Conservation (phyloP, 805 yeast species). For the Saturnispora hagleri region DNA sequence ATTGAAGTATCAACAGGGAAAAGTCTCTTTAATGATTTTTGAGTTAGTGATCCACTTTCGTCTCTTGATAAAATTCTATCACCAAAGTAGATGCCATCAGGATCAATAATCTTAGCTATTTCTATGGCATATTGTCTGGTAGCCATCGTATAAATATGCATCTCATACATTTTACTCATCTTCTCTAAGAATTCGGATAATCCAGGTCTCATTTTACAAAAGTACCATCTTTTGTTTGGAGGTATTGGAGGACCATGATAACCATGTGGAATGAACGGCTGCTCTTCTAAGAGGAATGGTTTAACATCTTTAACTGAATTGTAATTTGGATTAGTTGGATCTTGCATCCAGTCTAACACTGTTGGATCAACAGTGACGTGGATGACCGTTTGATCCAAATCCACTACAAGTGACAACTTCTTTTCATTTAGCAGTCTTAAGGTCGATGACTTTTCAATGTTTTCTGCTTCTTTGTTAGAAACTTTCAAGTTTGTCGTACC, state of each 20-base stretch:
- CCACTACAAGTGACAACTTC: conserved; percentile 85
- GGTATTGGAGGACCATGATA: conserved; percentile 54
- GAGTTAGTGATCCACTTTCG: conserved; percentile 88
- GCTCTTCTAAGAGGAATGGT: conserved; percentile 72
- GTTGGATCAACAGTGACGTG: conserved; percentile 98
- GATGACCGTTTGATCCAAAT: conserved; percentile 92
- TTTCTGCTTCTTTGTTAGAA: conserved; percentile 76
- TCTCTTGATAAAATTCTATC: conserved; percentile 88
- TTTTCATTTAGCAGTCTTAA: conserved; percentile 48
- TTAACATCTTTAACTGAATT: conserved; percentile 75
- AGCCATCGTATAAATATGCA: conserved; percentile 98
- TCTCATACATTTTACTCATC: conserved; percentile 61
- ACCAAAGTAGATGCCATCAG: conserved; percentile 76
- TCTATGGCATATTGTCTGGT: conserved; percentile 87
- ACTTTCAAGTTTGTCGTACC: conserved; percentile 78
- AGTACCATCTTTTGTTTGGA: conserved; percentile 70
- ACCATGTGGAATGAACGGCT: conserved; percentile 45
- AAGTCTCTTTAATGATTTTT: conserved; percentile 75
- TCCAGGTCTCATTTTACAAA: conserved; percentile 88
- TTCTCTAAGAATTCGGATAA: conserved; percentile 59
- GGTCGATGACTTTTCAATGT: conserved; percentile 63
- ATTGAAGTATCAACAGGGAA: conserved; percentile 94
- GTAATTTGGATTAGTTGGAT: conserved; percentile 76
- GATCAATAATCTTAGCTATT: conserved; percentile 87
- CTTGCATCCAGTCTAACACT: conserved; percentile 91